Percentiles rank a stretch among this genome's conserved stretches.
Evolutionary conservation across 1,139 yeast genomes (phyloP).

Genomic region (Suhomyces yuchorum): DNA sequence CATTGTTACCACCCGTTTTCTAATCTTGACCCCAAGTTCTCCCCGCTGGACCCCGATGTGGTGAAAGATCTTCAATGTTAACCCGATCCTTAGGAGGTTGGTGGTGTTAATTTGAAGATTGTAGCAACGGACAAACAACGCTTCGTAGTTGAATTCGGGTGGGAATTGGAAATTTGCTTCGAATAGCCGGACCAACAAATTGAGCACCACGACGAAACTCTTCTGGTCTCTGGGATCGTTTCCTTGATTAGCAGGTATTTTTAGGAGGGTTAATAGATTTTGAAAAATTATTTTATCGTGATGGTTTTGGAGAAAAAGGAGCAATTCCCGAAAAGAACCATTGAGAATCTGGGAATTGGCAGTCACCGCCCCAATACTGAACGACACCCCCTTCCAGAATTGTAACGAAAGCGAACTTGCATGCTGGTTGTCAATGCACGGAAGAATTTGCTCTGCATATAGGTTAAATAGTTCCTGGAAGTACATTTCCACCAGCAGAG

Average conservation of each 20-base stretch:
- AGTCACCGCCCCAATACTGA: slow-evolving; percentile 62
- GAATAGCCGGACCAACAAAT: slow-evolving; percentile 39
- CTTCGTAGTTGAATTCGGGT: slow-evolving; percentile 33
- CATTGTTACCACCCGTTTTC: slow-evolving; percentile 26
- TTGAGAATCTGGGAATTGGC: slow-evolving; percentile 54
- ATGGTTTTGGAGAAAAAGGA: slow-evolving; percentile 31
- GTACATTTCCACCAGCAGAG: slow-evolving; percentile 19
- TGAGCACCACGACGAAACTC: slow-evolving; percentile 26
- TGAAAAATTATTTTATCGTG: slow-evolving; percentile 8
- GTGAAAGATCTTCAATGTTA: slow-evolving; percentile 41
- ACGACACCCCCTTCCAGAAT: slow-evolving; percentile 59
- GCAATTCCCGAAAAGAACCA: slow-evolving; percentile 45
- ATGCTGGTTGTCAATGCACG: slow-evolving; percentile 11
- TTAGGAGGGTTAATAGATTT: slow-evolving; percentile 20
- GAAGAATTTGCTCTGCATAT: slow-evolving; percentile 15
- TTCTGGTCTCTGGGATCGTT: slow-evolving; percentile 24
- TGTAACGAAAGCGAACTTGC: slow-evolving; percentile 25
- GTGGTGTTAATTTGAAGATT: slow-evolving; percentile 56
- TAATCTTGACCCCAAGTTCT: slow-evolving; percentile 18
- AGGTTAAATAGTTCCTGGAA: slow-evolving; percentile 29
- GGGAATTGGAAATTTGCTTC: slow-evolving; percentile 42
- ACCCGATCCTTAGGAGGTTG: slow-evolving; percentile 33
- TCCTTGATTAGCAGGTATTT: slow-evolving; percentile 16
- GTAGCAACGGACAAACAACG: slow-evolving; percentile 54
- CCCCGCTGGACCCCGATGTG: slow-evolving; percentile 23